Base-by-base conservation (phyloP, 2,329 filamentous ascomycete genomes). In the Colletotrichum sp. region DNA sequence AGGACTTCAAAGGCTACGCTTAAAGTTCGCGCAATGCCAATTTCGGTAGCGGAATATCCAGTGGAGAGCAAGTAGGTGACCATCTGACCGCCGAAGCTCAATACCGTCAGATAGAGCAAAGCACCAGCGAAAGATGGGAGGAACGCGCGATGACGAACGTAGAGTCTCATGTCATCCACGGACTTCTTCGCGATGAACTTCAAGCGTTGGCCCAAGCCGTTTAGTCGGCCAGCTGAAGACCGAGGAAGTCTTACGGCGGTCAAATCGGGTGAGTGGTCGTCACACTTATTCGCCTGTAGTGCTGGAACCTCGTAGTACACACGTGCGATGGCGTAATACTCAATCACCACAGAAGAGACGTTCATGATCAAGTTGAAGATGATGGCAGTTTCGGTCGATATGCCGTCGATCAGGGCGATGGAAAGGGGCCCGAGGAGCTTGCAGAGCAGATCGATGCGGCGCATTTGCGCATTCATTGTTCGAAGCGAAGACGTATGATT, bases 391-490 rank as follows among this genome's bases (percentile, higher is more conserved):
- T 79, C 81, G 0, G 89, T 88, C 0, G 90, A 92, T 3, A 81
- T 82, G 0, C 83, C 86, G 64, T 90, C 88, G 1, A 92, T 78
- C 2, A 91, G 79, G 3, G 90, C 87, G 36, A 93, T 89, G n/a
- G 85, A 84, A 3, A 93, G 83, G 0, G 91, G 91, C 0, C 88
- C 90, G 3, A 90, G 72, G 2, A 93, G 84, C 78, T 93, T 93
- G 83, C 91, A 92, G 18, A 90, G 80, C 7, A 93, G 84, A 74
- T 93, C 91, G 60, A 93, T 92, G 6, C 91, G 87, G n/a, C 91
- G 87, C 88, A 93, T 92, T n/a, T 85, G 85, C 4, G 90, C 87
- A 79, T 92, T 93, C 30, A 92, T 81, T 8, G 83, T 86, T 83
- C 72, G 79, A 74, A 77, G 77, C 0, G 63, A 58, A 2, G 52